A percentile compares a stretch with the other conserved stretches of the same genome.
Evolutionary conservation across 2,329 filamentous ascomycete species (phyloP).

Genomic region (Trichoderma hamatum): DNA sequence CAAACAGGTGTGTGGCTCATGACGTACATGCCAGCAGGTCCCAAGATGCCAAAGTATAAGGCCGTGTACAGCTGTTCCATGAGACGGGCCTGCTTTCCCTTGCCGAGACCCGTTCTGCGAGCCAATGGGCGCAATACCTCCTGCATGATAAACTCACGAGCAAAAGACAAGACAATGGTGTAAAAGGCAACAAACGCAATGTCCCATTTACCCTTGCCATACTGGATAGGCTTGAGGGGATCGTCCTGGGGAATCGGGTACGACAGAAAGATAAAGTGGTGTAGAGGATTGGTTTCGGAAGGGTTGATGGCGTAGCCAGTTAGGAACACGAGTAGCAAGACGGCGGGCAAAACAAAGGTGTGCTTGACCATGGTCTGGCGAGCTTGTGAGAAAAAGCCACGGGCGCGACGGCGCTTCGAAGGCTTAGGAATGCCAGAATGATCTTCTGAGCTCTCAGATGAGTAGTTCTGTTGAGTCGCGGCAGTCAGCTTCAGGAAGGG

Average conservation of each 20-base stretch:
- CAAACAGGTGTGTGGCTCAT: constrained; percentile 91
- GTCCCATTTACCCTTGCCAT: constrained; percentile 87
- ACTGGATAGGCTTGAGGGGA: constrained; percentile 60
- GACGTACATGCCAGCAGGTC: constrained; percentile 83
- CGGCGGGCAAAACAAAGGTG: constrained; percentile 67
- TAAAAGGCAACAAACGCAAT: constrained; percentile 89
- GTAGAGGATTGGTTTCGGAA: constrained; percentile 73
- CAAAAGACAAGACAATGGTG: constrained; percentile 86
- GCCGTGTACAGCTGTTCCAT: constrained; percentile 97
- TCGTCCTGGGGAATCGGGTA: constrained; percentile 67
- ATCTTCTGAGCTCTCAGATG: constrained; percentile 10
- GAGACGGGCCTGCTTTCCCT: constrained; percentile 83
- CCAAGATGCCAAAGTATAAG: constrained; percentile 82
- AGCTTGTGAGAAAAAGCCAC: constrained; percentile 50
- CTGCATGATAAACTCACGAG: constrained; percentile 95
- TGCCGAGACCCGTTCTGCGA: constrained; percentile 68
- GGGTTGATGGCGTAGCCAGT: constrained; percentile 75
- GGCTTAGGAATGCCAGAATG: constrained; percentile 39
- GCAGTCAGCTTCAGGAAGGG: constrained; percentile 4
- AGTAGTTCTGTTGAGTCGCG: constrained; percentile 12
- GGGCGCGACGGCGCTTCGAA: constrained; percentile 59
- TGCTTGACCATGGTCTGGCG: constrained; percentile 62
- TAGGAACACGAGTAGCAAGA: constrained; percentile 66
- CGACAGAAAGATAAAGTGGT: constrained; percentile 85
- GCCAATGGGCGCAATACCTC: constrained; percentile 79